Percentiles rank a stretch among this genome's conserved stretches.
Conservation (phyloP, 2,329 filamentous ascomycete genomes). For the Xylaria sp. region DNA sequence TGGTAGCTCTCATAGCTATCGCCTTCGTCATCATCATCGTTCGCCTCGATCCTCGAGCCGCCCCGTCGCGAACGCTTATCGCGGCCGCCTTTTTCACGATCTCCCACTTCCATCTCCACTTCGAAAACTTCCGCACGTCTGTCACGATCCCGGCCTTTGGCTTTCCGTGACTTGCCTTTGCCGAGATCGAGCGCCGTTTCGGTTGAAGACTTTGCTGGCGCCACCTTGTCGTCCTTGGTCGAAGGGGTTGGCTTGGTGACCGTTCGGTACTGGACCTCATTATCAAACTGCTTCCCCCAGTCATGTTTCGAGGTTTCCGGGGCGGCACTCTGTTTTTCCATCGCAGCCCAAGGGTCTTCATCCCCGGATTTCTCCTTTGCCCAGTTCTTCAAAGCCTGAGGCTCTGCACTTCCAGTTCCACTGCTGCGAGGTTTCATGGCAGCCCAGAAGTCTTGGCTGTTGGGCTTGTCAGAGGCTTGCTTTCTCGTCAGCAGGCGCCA, state of each 20-base stretch:
- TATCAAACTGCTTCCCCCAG: slow-evolving; percentile 24
- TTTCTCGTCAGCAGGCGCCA: slow-evolving; percentile 27
- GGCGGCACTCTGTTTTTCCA: not conserved
- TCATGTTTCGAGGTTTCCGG: slow-evolving; percentile 5
- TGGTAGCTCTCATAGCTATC: slow-evolving; percentile 42
- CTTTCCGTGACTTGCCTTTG: not conserved
- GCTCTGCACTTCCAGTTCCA: not conserved
- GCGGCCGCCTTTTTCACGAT: slow-evolving; percentile 3
- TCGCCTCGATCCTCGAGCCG: slow-evolving; percentile 21
- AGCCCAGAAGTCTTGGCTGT: slow-evolving; percentile 26
- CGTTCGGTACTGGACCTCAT: not conserved
- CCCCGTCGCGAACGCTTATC: slow-evolving; percentile 19
- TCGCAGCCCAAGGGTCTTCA: slow-evolving; percentile 12
- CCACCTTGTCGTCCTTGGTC: not conserved
- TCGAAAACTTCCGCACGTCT: slow-evolving; percentile 6
- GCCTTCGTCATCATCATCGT: slow-evolving; percentile 36
- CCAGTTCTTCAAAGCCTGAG: not conserved
- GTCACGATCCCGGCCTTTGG: slow-evolving; percentile 3
- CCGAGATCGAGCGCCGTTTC: not conserved
- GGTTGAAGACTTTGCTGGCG: not conserved
- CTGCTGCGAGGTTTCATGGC: slow-evolving; percentile 1
- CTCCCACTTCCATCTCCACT: slow-evolving; percentile 5
- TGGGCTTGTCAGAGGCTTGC: slow-evolving; percentile 10
- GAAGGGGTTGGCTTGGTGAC: not conserved
- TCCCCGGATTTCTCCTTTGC: slow-evolving; percentile 1